These are phyloP conservation scores for Trichoderma parareesei DNA, from an alignment of 495 filamentous ascomycete genomes.

Conservation along the genomic window DNA sequence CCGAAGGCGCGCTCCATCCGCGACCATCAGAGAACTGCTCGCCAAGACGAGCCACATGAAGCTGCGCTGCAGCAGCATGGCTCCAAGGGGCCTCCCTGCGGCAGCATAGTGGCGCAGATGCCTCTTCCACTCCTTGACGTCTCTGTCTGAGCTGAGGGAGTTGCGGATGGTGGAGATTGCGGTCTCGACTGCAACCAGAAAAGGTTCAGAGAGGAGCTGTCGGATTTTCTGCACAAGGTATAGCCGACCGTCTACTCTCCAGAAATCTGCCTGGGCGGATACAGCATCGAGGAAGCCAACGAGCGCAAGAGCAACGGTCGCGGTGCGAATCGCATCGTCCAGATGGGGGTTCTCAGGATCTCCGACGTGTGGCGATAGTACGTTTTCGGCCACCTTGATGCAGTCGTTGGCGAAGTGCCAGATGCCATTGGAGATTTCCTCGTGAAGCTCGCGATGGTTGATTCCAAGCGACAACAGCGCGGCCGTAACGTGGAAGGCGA, in stretches of 20 bases:
- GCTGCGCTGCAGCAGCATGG: conserved; percentile 82
- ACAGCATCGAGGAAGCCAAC: conserved; percentile 81
- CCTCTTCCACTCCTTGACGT: conserved; percentile 67
- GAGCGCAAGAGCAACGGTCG: conserved; percentile 70
- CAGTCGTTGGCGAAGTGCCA: conserved; percentile 62
- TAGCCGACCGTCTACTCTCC: conserved; percentile 62
- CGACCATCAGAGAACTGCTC: conserved; percentile 62
- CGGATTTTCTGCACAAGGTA: conserved; percentile 60
- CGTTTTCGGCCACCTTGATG: conserved; percentile 36
- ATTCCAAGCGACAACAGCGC: conserved; percentile 73
- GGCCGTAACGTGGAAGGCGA: conserved; percentile 67
- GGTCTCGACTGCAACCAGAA: conserved; percentile 75
- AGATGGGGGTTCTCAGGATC: conserved; percentile 43
- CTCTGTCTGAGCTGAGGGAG: conserved; percentile 41
- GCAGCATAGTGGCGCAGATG: conserved; percentile 75
- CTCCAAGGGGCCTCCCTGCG: conserved; percentile 70
- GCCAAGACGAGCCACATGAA: conserved; percentile 79
- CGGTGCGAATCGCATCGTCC: conserved; percentile 57
- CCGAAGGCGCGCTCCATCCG: conserved; percentile 49
- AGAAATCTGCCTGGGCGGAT: conserved; percentile 67
- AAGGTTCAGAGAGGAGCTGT: conserved; percentile 68
- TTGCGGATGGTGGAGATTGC: conserved; percentile 78
- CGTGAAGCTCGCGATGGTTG: conserved; percentile 56
- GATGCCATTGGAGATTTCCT: conserved; percentile 51
- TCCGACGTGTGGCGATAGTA: conserved; percentile 39